Base-by-base conservation (phyloP, 768 basidiomycete genomes). In the Xerocomellus chrysenteron region DNA sequence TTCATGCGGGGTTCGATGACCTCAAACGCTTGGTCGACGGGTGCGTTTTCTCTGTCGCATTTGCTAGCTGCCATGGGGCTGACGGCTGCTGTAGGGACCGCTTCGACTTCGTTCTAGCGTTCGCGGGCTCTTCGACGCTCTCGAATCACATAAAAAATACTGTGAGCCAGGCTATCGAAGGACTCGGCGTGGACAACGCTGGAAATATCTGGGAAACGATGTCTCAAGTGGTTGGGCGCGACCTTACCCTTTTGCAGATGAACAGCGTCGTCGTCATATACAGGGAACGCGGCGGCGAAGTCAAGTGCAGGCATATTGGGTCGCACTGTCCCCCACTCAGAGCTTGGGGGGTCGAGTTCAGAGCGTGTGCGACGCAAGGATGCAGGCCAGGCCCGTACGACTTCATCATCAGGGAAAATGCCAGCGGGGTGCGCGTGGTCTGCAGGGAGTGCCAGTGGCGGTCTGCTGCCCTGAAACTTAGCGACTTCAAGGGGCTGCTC, bases 141-240 rank as follows among this genome's bases (percentile, higher is more conserved):
- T 30, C 28, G 0, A 30, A 30, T 30, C 28, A 30, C 6, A 9
- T 30, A 30, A 30, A 19, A 3, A 8, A 17, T 8, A 5, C 16
- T 0, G 2, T 55, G 3, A 26, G 14, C 24, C 32, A 35, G 2
- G 14, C n/a, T 1, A 42, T 49, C 8, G 33, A 49, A 5, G 8
- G 8, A 9, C 1, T 55, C 0, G 47, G 40, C 1, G 6, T 50
- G 1, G 28, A 50, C 47, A 55, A 49, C 12, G 11, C 17, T 0
- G 47, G 5, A 1, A 16, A 24, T 7, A 1, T 55, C 4, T 55
- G 56, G 56, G 24, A 47, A 0, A 30, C 45, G 1, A 0, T 57
- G 1, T 26, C 30, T 0, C 17, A 6, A 2, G 30, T n/a, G 1
- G 39, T 14, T 0, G 10, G 16, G 0, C 17, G 12, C 0, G 40